Conservation (phyloP, 2,329 filamentous ascomycete genomes). For the Cercospora nicotianae region DNA sequence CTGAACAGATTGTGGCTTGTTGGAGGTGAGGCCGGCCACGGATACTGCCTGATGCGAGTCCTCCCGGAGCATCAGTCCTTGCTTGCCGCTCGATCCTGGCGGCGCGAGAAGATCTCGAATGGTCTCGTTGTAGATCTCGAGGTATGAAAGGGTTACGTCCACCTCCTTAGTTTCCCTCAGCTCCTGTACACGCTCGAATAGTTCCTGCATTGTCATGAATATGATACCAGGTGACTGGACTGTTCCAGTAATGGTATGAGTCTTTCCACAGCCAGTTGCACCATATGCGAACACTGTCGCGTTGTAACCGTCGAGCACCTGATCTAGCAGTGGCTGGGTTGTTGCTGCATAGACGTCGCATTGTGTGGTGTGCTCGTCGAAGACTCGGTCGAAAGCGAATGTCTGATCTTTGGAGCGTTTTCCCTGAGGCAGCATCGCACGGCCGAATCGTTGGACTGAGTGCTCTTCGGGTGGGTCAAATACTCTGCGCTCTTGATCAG, state of each 20-base stretch:
- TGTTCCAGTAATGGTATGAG: conserved; percentile 90
- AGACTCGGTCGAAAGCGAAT: conserved; percentile 93
- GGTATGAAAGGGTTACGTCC: conserved; percentile 87
- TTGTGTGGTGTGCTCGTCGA: conserved; percentile 92
- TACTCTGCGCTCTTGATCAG: conserved; percentile 58
- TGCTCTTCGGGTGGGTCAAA: conserved; percentile 97
- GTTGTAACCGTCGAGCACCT: conserved; percentile 95
- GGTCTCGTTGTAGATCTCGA: conserved; percentile 99
- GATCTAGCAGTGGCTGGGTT: conserved; percentile 85
- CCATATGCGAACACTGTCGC: conserved; percentile 98
- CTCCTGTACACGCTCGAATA: conserved; percentile 95
- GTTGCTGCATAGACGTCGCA: conserved; percentile 94
- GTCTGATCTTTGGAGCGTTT: conserved; percentile 97
- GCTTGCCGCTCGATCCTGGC: conserved; percentile 72
- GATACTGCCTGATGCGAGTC: conserved; percentile 92
- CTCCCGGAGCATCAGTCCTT: conserved; percentile 86
- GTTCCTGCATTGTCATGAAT: conserved; percentile 97
- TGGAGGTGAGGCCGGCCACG: conserved; percentile 85
- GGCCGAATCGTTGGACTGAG: conserved; percentile 82
- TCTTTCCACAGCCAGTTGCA: conserved; percentile 96
- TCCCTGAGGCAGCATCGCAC: conserved; percentile 70
- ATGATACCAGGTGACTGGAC: conserved; percentile 94
- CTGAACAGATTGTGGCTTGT: conserved; percentile 85
- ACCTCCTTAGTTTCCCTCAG: conserved; percentile 81
- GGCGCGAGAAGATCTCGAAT: conserved; percentile 93